These are phyloP conservation scores for Salvia miltiorrhiza DNA, from an alignment of 257 asterid species.

Conservation along the genomic window DNA sequence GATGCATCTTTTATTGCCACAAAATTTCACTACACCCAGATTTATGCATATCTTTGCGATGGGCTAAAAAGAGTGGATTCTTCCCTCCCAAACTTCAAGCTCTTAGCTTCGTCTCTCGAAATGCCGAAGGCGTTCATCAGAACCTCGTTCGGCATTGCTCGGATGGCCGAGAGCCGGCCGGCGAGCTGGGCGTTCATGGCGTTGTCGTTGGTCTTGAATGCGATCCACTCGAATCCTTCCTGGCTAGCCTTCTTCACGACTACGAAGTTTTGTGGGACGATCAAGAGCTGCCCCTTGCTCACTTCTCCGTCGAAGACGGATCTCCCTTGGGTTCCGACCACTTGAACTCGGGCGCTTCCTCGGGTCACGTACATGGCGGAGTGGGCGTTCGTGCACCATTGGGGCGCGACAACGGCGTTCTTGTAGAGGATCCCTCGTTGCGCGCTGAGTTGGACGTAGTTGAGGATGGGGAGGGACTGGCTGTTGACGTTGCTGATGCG, in stretches of 20 bases:
- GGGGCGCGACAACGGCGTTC: conserved; percentile 57
- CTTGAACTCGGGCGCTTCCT: conserved; percentile 57
- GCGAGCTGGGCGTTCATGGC: conserved; percentile 46
- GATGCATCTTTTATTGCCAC: background rate
- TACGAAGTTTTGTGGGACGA: conserved; percentile 63
- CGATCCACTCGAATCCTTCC: conserved; percentile 55
- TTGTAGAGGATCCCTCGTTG: conserved; percentile 52
- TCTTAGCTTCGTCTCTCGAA: conserved; percentile 45
- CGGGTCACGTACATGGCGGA: conserved; percentile 35
- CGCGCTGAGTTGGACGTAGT: conserved; percentile 48
- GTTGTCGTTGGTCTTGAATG: conserved; percentile 62
- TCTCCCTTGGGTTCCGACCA: conserved; percentile 45
- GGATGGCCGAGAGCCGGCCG: conserved; percentile 54
- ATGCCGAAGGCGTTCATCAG: conserved; percentile 44
- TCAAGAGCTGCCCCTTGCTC: conserved; percentile 42
- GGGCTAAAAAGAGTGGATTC: conserved; percentile 42
- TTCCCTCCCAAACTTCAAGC: conserved; percentile 53
- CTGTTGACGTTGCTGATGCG: conserved; percentile 49
- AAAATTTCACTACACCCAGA: background rate
- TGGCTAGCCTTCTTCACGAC: conserved; percentile 48
- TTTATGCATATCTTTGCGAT: background rate
- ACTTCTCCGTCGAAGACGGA: conserved; percentile 46
- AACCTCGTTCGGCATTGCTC: conserved; percentile 58
- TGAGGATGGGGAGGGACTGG: conserved; percentile 51
- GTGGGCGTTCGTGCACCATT: conserved; percentile 55